phyloP scores from a whole-genome alignment of 257 asterid species.

The Solanum chiquidenum region DNA sequence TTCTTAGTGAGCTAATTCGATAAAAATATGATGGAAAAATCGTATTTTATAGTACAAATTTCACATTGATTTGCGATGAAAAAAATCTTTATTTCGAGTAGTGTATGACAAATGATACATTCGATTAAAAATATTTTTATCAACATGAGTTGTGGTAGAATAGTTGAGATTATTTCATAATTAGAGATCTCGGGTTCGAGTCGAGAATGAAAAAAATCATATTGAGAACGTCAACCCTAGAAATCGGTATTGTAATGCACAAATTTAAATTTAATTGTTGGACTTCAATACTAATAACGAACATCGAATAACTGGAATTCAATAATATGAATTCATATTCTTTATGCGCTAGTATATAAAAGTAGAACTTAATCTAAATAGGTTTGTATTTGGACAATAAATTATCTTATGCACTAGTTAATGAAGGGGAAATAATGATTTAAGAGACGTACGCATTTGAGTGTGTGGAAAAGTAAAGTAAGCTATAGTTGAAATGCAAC shows the following conservation, averaged over 20 bases:
- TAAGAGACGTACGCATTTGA: not conserved
- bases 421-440: not conserved
- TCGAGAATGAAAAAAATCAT: not conserved
- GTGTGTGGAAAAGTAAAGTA: not conserved
- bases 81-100: not conserved
- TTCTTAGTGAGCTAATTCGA: no score
- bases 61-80: no score
- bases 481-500: not conserved
- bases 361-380: not conserved
- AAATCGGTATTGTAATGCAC: no score
- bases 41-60: not conserved
- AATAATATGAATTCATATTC: not conserved
- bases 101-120: not conserved
- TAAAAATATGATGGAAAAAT: no score
- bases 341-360: not conserved
- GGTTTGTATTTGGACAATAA: not conserved
- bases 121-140: not conserved
- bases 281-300: not conserved
- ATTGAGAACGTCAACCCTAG: fast-evolving
- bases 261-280: no score
- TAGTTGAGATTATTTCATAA: not conserved
- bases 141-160: not conserved
- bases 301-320: not conserved
- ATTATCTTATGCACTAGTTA: not conserved
- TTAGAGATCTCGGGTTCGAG: no score